Percentiles rank a stretch among this genome's conserved stretches.
These are phyloP conservation scores for Monosporascus ibericus DNA, from an alignment of 2,329 filamentous ascomycete genomes.

Conservation along the genomic window DNA sequence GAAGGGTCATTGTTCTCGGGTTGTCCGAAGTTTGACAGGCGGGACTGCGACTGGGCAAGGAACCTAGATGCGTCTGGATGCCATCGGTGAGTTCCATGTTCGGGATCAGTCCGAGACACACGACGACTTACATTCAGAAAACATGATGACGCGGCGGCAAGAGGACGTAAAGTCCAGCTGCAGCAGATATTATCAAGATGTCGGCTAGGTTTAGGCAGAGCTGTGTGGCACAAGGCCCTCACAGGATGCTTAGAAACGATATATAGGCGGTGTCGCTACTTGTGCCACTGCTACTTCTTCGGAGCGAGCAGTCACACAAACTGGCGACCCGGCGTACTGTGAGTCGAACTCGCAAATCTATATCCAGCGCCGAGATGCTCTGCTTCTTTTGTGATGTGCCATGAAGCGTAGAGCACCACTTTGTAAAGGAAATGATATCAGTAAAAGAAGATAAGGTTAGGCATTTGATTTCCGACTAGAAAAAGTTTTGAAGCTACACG, in stretches of 20 bases:
- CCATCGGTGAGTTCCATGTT: constrained; percentile 11
- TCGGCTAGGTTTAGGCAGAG: neutral
- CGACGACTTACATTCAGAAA: neutral
- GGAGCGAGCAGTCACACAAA: neutral
- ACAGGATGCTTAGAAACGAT: neutral
- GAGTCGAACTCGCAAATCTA: neutral
- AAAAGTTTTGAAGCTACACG: neutral
- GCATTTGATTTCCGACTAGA: neutral
- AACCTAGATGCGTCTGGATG: constrained; percentile 86
- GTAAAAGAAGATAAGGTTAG: neutral
- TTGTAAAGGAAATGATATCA: neutral
- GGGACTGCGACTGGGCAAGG: constrained; percentile 91
- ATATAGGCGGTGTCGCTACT: neutral
- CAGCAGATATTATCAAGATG: neutral
- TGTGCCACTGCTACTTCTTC: neutral
- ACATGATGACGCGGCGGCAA: neutral
- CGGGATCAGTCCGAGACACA: neutral
- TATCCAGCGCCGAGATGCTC: too few species aligned
- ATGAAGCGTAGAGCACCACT: neutral
- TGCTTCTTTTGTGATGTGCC: neutral
- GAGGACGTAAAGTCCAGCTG: neutral
- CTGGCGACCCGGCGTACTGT: neutral
- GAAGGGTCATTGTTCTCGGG: constrained; percentile 40
- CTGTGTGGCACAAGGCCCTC: too few species aligned
- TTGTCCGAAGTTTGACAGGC: constrained; percentile 68